These are phyloP conservation scores for Huntiella decipiens DNA, from an alignment of 2,329 filamentous ascomycete genomes.

Conservation along the genomic window DNA sequence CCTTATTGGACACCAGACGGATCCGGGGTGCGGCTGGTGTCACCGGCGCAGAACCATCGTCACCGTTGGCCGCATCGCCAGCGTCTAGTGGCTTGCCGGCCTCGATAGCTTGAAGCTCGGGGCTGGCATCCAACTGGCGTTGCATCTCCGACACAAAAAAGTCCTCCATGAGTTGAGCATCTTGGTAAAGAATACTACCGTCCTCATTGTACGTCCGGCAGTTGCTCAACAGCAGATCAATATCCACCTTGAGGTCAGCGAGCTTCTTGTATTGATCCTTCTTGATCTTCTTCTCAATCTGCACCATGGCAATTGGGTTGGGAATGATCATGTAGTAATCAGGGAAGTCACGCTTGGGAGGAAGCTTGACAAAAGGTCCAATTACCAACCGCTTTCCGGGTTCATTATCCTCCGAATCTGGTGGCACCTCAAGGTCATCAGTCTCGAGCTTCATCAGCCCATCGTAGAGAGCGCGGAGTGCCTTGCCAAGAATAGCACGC, in stretches of 20 bases:
- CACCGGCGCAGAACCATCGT: constrained; percentile 12
- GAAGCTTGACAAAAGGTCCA: constrained; percentile 81
- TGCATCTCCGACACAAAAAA: constrained; percentile 36
- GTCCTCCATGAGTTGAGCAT: constrained; percentile 74
- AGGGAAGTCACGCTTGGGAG: constrained; percentile 72
- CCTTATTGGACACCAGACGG: constrained; percentile 28
- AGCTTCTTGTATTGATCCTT: constrained; percentile 78
- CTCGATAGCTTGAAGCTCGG: constrained; percentile 37
- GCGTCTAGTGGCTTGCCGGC: constrained; percentile 18
- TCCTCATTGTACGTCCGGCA: constrained; percentile 96
- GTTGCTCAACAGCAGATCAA: constrained; percentile 71
- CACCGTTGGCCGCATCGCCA: constrained; percentile 13
- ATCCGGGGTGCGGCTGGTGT: constrained; percentile 4
- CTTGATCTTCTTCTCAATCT: constrained; percentile 88
- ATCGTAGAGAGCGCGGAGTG: constrained; percentile 60
- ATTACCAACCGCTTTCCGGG: constrained; percentile 62
- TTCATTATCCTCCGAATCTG: constrained; percentile 31
- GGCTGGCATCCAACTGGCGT: constrained; percentile 32
- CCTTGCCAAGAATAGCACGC: constrained; percentile 59
- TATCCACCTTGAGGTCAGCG: constrained; percentile 63
- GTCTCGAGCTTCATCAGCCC: constrained; percentile 70
- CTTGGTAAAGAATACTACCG: constrained; percentile 73
- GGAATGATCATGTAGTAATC: constrained; percentile 93
- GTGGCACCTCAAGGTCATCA: constrained; percentile 42
- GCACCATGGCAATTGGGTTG: constrained; percentile 87